These are phyloP conservation scores for Lentinula guzmanii DNA, from an alignment of 768 basidiomycete species.

Conservation along the genomic window DNA sequence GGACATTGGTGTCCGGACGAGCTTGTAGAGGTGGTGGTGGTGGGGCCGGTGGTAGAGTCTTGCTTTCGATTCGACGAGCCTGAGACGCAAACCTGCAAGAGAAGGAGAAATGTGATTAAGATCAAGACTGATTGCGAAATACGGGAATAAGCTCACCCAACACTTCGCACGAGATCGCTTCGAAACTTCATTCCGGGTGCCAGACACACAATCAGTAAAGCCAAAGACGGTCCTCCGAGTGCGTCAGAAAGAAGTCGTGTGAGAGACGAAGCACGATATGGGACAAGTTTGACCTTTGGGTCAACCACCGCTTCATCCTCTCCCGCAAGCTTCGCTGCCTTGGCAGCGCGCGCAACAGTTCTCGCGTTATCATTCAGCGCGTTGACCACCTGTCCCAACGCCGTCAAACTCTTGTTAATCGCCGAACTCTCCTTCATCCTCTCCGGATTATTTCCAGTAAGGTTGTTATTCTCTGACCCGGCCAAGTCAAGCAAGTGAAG, in stretches of 20 bases:
- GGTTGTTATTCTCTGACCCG: slow-evolving; percentile 88
- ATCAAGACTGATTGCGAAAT: slow-evolving; percentile 57
- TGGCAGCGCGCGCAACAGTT: slow-evolving; percentile 12
- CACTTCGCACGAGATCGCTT: slow-evolving; percentile 66
- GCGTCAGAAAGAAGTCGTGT: slow-evolving; percentile 89
- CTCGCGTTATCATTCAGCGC: slow-evolving; percentile 69
- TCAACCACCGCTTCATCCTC: too few species aligned
- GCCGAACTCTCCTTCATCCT: slow-evolving; percentile 86
- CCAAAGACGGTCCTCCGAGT: slow-evolving; percentile 74
- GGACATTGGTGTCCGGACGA: background rate
- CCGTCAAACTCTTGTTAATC: slow-evolving; percentile 86
- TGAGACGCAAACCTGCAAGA: background rate
- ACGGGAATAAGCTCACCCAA: slow-evolving; percentile 14
- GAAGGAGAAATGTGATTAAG: background rate
- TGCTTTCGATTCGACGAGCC: background rate
- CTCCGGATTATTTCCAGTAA: slow-evolving; percentile 82
- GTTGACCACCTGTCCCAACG: slow-evolving; percentile 83
- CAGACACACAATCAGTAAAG: slow-evolving; percentile 81
- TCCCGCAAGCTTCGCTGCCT: slow-evolving; percentile 40
- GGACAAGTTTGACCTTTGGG: slow-evolving; percentile 33
- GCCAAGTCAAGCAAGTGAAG: slow-evolving; percentile 87
- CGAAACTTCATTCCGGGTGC: slow-evolving; percentile 79
- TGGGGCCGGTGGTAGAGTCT: background rate
- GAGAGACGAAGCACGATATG: slow-evolving; percentile 86
- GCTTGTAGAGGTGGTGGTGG: background rate